Conservation (phyloP, 2,329 filamentous ascomycete species). For the Fusarium devonianum region DNA sequence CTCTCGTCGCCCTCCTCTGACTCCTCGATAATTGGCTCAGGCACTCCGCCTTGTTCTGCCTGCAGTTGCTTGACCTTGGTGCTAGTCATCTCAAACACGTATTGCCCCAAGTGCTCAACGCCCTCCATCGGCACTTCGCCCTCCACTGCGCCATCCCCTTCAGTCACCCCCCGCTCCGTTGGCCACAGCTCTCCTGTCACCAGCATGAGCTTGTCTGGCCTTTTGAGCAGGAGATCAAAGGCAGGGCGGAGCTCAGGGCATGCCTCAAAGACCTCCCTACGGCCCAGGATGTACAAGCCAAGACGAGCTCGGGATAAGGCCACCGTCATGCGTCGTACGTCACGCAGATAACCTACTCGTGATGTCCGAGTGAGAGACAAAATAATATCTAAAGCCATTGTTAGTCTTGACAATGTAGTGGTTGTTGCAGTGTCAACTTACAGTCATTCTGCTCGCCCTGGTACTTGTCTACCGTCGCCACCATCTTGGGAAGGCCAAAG, state of each 20-base stretch:
- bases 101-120: constrained; percentile 93
- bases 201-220: constrained; percentile 82
- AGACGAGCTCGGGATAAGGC: constrained; percentile 91
- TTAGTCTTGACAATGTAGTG: constrained; percentile 30
- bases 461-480: constrained; percentile 97
- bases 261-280: constrained; percentile 85
- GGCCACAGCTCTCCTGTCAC: constrained; percentile 89
- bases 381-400: constrained; percentile 75
- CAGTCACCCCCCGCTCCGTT: constrained; percentile 60
- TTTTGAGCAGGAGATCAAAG: constrained; percentile 78
- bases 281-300: constrained; percentile 90
- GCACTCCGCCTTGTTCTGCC: constrained; percentile 44
- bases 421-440: constrained; percentile 59
- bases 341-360: constrained; percentile 88
- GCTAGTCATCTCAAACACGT: constrained; percentile 95
- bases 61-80: constrained; percentile 61
- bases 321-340: constrained; percentile 91
- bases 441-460: constrained; percentile 99
- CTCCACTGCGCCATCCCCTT: constrained; percentile 53
- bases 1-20: constrained; percentile 43
- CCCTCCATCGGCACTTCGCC: constrained; percentile 80
- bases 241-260: constrained; percentile 88
- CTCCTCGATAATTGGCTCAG: constrained; percentile 38
- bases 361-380: constrained; percentile 90
- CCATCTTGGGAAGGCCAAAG: constrained; percentile 87